Evolutionary conservation across 306 rosid genomes (phyloP), one percentile per base, ranked within the genome.

Genomic region (Citrullus mucosospermus): DNA sequence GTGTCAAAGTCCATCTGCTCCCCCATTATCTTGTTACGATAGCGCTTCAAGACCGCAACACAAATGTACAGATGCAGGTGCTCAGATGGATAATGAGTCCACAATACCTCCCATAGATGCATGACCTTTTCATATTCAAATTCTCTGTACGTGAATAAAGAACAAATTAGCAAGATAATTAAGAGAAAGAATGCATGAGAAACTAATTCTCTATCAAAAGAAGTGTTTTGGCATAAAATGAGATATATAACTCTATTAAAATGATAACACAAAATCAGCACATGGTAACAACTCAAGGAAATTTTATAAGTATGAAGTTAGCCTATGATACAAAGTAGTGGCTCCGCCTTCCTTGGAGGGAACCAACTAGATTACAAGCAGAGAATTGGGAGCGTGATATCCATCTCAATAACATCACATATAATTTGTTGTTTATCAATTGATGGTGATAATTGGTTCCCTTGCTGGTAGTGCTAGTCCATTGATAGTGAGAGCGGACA

Each of bases 1-100:
- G 91, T 85, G 88, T 96, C 99, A 4, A 96, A 96, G 87, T 96
- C 99, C 99, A 96, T 96, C 85, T 78, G 91, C 85, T 93, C 98
- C 73, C 91, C 92, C 41, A 93, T 90, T 84, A 96, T 96, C 83
- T 86, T 90, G 72, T n/a, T 77, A 13, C 96, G 96, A 76, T 83
- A 83, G 62, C 97, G 90, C 83, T 96, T 96, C 91, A 96, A 85
- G 82, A 96, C 79, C 11, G 97, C 98, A 50, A 96, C 98, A 80
- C 97, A 93, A 4, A 91, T 82, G 80, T 93, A 96, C 44, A 96
- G 89, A 87, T 96, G 99, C 79, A 96, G 84, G 86, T 96, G 99
- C 89, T 96, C 99, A 1, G 96, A 88, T 54, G 88, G 87, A 82
- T 93, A 84, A 81, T 91, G 96, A 11, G 98, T 89, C 99, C 99